Evolutionary conservation across 257 asterid species (phyloP), one percentile per base, ranked within the genome.

Genomic region (Haberlea rhodopensis): DNA sequence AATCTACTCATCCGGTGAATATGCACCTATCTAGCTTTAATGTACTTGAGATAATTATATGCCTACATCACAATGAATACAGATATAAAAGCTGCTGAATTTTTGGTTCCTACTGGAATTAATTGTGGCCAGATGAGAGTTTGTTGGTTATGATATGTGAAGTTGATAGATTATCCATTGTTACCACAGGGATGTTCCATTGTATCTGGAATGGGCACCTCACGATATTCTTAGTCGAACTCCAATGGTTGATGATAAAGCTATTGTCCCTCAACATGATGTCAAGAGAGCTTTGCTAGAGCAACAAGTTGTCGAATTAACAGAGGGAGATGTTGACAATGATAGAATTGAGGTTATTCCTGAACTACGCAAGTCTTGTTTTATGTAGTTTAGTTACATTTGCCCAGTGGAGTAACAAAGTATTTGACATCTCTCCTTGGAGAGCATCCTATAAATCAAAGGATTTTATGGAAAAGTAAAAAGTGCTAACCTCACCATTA

Each of bases 191-290:
- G 99, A 89, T 75, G 84, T 85, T 60, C 99, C 99, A 3, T 79
- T 92, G 59, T 92, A 92, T 81, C 74, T 92, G 84, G 99, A 92
- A 77, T 89, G 97, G 99, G 97, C 99, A 49, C 99, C 99, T 68
- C 90, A 68, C 46, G 71, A 87, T 74, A 82, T 92, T 78, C 91
- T 92, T 18, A 72, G 74, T 81, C 84, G 62, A 72, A 62, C 79
- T n/a, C 65, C 85, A 45, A n/a, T 75, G 45, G 71, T 48, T 74
- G 87, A 53, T 53, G 76, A 71, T 65, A 58, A 48, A 65, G 57
- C 66, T 43, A 60, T 68, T 60, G 81, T 74, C 58, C 96, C 77
- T 29, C 90, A 81, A 67, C 74, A 48, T 45, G 90, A 81, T 45
- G 76, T 60, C 23, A 80, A 73, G 66, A 82, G 82, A 70, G 81